A percentile compares a stretch with the other conserved stretches of the same genome.
Conservation (phyloP, 495 filamentous ascomycete species). For the Aspergillus ostianus region DNA sequence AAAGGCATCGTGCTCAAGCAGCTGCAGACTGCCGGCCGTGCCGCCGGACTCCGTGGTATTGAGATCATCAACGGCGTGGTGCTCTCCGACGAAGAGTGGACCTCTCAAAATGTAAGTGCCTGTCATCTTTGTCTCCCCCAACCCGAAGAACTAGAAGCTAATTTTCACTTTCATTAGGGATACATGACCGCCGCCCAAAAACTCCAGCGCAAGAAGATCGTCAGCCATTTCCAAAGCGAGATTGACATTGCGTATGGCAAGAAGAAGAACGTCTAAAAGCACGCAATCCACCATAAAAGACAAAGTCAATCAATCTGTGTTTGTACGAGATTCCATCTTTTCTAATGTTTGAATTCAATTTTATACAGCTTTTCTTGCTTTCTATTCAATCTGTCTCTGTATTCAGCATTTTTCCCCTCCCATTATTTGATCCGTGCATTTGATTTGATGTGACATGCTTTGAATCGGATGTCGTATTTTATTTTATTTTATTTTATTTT, state of each 20-base stretch:
- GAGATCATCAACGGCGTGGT: slow-evolving; percentile 94
- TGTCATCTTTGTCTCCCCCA: too few relatives aligned
- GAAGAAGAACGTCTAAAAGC: slow-evolving; percentile 27
- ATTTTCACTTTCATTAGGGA: slow-evolving; percentile 29
- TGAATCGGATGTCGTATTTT: not conserved
- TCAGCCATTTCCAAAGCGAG: slow-evolving; percentile 42
- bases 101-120: slow-evolving; percentile 82
- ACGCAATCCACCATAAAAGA: not conserved
- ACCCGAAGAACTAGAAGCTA: not conserved
- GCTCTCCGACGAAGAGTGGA: slow-evolving; percentile 96
- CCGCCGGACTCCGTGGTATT: slow-evolving; percentile 75
- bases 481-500: too few relatives aligned
- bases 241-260: slow-evolving; percentile 51
- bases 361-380: not conserved
- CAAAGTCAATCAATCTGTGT: not conserved
- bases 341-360: not conserved
- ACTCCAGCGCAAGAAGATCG: slow-evolving; percentile 54
- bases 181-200: slow-evolving; percentile 57
- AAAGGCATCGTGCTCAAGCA: slow-evolving; percentile 76
- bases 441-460: not conserved
- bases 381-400: not conserved
- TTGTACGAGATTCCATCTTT: not conserved
- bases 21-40: slow-evolving; percentile 70
- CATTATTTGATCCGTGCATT: not conserved
- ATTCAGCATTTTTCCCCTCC: not conserved